Base-by-base conservation (phyloP, 2,329 filamentous ascomycete genomes). In the Exophiala lecanii-corni region DNA sequence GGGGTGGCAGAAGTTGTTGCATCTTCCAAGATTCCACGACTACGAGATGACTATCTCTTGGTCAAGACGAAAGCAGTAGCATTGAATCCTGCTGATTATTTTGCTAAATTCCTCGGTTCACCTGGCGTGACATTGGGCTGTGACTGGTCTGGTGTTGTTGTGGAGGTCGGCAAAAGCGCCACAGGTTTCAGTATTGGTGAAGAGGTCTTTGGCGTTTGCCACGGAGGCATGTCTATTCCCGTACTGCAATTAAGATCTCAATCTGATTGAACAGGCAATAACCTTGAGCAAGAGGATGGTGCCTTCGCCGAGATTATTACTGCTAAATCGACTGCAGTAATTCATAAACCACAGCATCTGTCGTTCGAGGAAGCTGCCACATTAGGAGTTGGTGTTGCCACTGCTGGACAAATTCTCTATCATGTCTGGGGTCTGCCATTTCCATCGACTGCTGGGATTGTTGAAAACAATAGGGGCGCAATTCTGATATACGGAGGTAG, bases 71-170 rank as follows among this genome's bases (percentile, higher is more conserved):
- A 64, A 9, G 65, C 65, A 4, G 66, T 76, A 1, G 75, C 72
- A 3, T 55, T 78, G 36, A 78, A 78, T 53, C 75, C 75, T 1
- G 74, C 72, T 0, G 75, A 78, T 55, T 75, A 75, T 51, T 66
- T 71, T 45, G 55, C 74, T 34, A 61, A 62, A 2, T 25, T 17
- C 5, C n/a, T 33, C 15, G 13, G 19, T n/a, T 13, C 13, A 5
- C 26, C 38, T 6, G 26, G 38, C 5, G 26, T 17, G 6, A 32
- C 56, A 0, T 46, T 62, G 1, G 59, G 59, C 2, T 62, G 54
- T 41, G 59, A 62, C 38, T 62, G 57, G 33, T 56, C 59, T 10
- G 59, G 59, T 18, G 47, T 57, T 21, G 55, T 62, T 12, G 45
- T 53, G 13, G 50, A 55, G 12, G 34, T 43, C 17, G 47, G 47